Base-by-base conservation (phyloP, 1,139 yeast species). In the Pichia sp. region DNA sequence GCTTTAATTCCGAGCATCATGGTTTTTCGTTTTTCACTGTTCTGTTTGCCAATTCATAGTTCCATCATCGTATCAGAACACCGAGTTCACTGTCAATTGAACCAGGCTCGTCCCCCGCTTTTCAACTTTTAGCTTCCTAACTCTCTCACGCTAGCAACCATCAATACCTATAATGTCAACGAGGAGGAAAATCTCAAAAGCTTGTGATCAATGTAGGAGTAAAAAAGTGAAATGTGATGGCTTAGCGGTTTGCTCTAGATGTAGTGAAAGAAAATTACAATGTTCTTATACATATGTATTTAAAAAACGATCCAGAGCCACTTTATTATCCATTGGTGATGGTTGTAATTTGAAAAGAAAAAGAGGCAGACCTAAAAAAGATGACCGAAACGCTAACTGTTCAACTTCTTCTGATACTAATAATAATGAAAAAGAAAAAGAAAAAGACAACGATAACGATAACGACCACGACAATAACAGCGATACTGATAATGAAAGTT, bases 151-250 rank as follows among this genome's bases (percentile, higher is more conserved):
- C 25, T 3, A 22, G 25, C 25, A 22, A 4, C 25, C 25, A 22
- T 22, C 25, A 22, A 22, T 30, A 30, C 2, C 11, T 10, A 5
- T 5, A 2, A n/a, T n/a, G 38, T 39, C 28, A 5, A 5, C 42
- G n/a, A 18, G 16, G n/a, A 70, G 72, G 43, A 64, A 81, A 47
- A 77, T 75, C 1, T 55, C 67, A 31, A 73, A 70, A 52, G 84
- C 84, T 1, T 80, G 84, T 61, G 82, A 79, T 55, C 69, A 50
- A 27, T 59, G 62, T 30, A 36, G 62, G 11, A 18, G 45, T 3
- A 51, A 55, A 22, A 59, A 59, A 36, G 56, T 59, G 16, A 59
- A 59, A 36, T 59, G 62, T 47, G 59, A 59, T 34, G 62, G 62
- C 7, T 42, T 31, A 9, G 13, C 44, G 11, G 44, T 42, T 11